Base-by-base conservation (phyloP, 768 basidiomycete genomes). In the Suillus lakei region DNA sequence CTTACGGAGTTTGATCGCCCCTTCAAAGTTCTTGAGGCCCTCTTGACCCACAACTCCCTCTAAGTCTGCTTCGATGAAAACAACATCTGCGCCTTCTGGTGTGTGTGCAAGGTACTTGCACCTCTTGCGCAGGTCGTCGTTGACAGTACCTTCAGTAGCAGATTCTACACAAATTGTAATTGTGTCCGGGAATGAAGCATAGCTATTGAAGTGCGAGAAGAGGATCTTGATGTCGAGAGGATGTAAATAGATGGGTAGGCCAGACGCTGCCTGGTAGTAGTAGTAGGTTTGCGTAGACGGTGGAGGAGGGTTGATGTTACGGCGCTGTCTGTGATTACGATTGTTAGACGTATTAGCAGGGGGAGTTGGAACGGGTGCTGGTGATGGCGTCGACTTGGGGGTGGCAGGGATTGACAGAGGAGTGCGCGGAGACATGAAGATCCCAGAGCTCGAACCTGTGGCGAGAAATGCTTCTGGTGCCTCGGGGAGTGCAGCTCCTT, bases 41-140 rank as follows among this genome's bases (percentile, higher is more conserved):
- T 90, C 90, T 16, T 74, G 72, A 36, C 94, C 91, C 23, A 98
- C 92, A 41, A 96, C 91, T 8, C 81, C 82, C 64, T 85, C 82
- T 21, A 99, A 80, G 73, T 97, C 91, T 9, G 94, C 88, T 77
- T 99, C 96, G 62, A 98, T 82, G 77, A 98, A 98, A 28, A 95
- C 91, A 53, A 98, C 94, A 72, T 99, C 96, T 43, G 94, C 90
- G 51, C 93, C 90, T 64, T 94, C 90, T 1, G 96, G 93, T 70
- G 98, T 84, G 77, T 99, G 96, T 4, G 88, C 88, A 67, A 99
- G 90, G 76, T 98, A 99, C 75, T 96, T 97, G 83, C 95, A 98
- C 38, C 96, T 90, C 77, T 95, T 93, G 56, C 96, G 89, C 32
- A 99, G 82, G 66, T 98, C 96, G 66, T 96, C 96, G 76, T 97